A percentile compares a stretch with the other conserved stretches of the same genome.
These are phyloP conservation scores for Populus deltoides DNA, from an alignment of 345 rosid genomes.

Conservation along the genomic window DNA sequence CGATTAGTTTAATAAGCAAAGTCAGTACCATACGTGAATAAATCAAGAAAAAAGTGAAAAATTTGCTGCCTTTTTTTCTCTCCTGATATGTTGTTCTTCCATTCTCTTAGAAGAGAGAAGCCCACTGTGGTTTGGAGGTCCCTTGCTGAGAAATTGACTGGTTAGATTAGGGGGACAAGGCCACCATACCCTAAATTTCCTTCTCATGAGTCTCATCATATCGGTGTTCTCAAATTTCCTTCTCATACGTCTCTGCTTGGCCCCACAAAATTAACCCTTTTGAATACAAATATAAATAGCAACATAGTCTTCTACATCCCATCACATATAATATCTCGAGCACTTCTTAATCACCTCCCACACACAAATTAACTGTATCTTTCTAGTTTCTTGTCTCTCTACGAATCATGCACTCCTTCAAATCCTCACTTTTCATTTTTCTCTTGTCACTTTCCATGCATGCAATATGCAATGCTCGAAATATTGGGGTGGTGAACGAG, in stretches of 20 bases:
- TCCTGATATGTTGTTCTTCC: neutral
- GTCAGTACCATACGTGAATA: no score
- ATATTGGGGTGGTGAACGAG: constrained; percentile 7
- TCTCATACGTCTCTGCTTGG: neutral
- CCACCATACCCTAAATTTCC: neutral
- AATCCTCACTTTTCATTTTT: constrained; percentile 21
- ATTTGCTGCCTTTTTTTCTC: no score
- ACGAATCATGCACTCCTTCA: constrained; percentile 14
- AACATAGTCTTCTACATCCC: neutral
- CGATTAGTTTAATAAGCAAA: no score
- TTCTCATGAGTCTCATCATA: neutral
- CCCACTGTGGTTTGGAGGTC: neutral
- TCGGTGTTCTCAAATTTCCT: neutral
- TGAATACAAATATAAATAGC: neutral
- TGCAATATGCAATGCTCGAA: constrained; percentile 39
- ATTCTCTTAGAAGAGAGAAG: neutral
- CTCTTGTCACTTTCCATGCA: constrained; percentile 29
- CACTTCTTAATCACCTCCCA: neutral
- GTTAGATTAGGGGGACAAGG: neutral
- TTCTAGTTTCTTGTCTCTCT: neutral
- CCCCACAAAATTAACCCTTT: neutral
- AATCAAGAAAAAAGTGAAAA: no score
- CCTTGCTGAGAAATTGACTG: neutral
- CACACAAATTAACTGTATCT: neutral
- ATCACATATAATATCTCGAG: neutral